These are phyloP conservation scores for Pseudopyrenochaeta lycopersici DNA, from an alignment of 2,329 filamentous ascomycete genomes.

Conservation along the genomic window DNA sequence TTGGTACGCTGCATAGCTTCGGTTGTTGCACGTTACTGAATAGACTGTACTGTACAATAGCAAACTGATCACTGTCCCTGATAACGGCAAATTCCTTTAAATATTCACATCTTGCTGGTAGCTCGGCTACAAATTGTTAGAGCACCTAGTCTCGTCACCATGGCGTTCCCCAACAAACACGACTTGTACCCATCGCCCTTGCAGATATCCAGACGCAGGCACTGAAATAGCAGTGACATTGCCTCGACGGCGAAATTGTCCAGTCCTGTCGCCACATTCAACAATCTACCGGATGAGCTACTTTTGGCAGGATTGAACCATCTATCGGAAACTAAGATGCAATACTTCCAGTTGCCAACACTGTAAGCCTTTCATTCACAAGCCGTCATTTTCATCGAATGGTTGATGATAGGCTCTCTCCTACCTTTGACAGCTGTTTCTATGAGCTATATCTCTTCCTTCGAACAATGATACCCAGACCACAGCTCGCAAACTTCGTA, in stretches of 20 bases:
- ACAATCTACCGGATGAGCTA: conserved; percentile 39
- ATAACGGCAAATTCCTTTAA: too few species aligned
- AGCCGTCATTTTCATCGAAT: conserved; percentile 33
- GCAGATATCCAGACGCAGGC: background rate
- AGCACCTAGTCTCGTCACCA: background rate
- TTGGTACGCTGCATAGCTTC: too few species aligned
- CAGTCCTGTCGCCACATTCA: conserved; percentile 12
- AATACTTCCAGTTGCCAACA: conserved; percentile 23
- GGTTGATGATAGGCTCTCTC: conserved; percentile 29
- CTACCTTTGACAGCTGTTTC: conserved; percentile 28
- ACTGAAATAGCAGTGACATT: background rate
- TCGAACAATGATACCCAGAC: conserved; percentile 32
- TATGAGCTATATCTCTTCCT: conserved; percentile 40
- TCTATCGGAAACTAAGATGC: conserved; percentile 24
- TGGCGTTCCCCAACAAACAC: background rate
- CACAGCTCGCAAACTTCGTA: conserved; percentile 24
- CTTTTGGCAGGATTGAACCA: conserved; percentile 35
- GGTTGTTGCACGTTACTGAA: too few species aligned
- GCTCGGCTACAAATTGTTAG: too few species aligned
- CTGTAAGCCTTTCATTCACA: conserved; percentile 28
- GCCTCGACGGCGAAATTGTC: too few species aligned
- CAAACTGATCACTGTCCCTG: too few species aligned
- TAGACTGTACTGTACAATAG: too few species aligned
- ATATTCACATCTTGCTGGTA: too few species aligned
- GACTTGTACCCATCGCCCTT: background rate